Conservation (phyloP, 75 land plant species). For the Pinus taeda region DNA sequence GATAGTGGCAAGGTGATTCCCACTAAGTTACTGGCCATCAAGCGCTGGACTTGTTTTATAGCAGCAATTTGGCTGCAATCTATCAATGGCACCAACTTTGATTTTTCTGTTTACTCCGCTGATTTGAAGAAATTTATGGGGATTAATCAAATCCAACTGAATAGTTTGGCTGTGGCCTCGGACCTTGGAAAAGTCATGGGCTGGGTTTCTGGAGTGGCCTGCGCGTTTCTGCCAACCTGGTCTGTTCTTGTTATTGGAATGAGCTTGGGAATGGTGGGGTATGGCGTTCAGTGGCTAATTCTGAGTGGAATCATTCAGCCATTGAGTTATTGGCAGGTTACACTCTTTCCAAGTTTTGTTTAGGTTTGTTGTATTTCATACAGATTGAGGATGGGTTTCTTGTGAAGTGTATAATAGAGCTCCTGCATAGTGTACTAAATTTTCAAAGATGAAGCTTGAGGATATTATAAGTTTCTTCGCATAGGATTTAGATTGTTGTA, state of each 20-base stretch:
- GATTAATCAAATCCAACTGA: constrained; percentile 73
- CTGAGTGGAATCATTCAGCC: constrained; percentile 28
- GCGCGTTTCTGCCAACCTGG: constrained; percentile 60
- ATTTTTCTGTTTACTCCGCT: constrained; percentile 78
- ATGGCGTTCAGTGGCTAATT: constrained; percentile 65
- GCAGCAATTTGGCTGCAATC: constrained; percentile 81
- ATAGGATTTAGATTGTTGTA: too few relatives aligned
- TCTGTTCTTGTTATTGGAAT: constrained; percentile 49
- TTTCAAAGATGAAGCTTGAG: too few relatives aligned
- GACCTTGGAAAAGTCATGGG: constrained; percentile 85
- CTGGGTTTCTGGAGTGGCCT: constrained; percentile 61
- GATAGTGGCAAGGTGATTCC: neutral
- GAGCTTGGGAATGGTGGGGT: constrained; percentile 51
- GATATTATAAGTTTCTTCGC: too few relatives aligned
- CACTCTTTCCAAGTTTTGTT: neutral
- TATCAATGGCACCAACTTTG: constrained; percentile 68
- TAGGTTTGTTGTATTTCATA: too few relatives aligned
- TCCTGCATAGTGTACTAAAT: too few relatives aligned
- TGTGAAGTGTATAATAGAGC: too few relatives aligned
- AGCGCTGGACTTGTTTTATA: constrained; percentile 64
- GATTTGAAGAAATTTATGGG: constrained; percentile 60
- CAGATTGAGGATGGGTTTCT: too few relatives aligned
- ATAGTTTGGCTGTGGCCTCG: constrained; percentile 73
- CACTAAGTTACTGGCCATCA: neutral
- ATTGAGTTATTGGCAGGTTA: constrained; percentile 35